A percentile compares a stretch with the other conserved stretches of the same genome.
phyloP scores from a whole-genome alignment of 202 grass and related monocot species.

The Elaeis oleifera region DNA sequence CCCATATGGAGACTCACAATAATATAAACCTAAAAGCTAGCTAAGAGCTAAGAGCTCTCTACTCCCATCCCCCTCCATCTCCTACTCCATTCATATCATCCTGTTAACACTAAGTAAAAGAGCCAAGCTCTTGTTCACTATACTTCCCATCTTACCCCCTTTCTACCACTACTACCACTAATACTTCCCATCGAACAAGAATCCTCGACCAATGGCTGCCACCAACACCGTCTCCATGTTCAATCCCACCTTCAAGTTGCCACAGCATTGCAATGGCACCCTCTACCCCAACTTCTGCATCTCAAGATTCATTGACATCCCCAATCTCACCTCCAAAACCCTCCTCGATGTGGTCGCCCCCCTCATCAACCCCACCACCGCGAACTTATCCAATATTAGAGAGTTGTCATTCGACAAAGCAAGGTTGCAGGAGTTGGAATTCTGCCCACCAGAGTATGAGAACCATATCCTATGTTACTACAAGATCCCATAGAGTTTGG shows the following conservation, averaged over 20 bases:
- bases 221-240: not conserved
- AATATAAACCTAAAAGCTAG: too few species aligned
- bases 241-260: constrained; percentile 4
- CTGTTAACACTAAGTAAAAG: too few species aligned
- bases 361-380: constrained; percentile 35
- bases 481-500: too few species aligned
- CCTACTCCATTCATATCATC: too few species aligned
- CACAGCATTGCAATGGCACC: constrained; percentile 61
- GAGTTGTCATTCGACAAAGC: too few species aligned
- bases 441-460: too few species aligned
- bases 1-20: too few species aligned
- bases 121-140: not conserved
- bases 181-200: constrained; percentile 12
- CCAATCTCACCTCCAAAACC: constrained; percentile 47
- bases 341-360: constrained; percentile 47
- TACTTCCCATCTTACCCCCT: not conserved
- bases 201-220: not conserved
- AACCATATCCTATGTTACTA: too few species aligned
- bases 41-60: too few species aligned
- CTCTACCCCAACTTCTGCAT: constrained; percentile 57
- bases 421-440: too few species aligned
- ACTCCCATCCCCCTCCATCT: too few species aligned
- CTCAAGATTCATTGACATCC: constrained; percentile 51
- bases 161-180: not conserved
- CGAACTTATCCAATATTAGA: too few species aligned